Base-by-base conservation (phyloP, 768 basidiomycete genomes). In the Collybia mongolica region DNA sequence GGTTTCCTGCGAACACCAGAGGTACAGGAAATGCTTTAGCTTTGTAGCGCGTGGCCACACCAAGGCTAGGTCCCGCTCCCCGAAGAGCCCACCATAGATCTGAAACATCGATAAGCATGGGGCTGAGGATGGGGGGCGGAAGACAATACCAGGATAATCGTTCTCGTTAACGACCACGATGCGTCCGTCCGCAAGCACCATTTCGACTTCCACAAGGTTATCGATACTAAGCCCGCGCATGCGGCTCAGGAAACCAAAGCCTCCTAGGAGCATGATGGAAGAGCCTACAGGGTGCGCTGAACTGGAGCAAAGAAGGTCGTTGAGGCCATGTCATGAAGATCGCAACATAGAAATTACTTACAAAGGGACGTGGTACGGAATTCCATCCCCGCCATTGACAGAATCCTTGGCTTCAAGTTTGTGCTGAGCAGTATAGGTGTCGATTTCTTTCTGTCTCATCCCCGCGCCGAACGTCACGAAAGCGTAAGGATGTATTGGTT, bases 391-490 rank as follows among this genome's bases (percentile, higher is more conserved):
- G 48, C 65, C 68, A 8, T 81, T 83, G 2, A 71, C 64, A 20
- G 80, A 57, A 36, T 82, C 82, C 32, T 66, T 74, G 0, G 76
- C 87, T 57, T 81, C 80, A 39, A 93, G 67, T 28, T 82, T 85
- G 58, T 89, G 72, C 38, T 75, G 74, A 0, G 90, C 83, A 0
- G 86, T 90, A 63, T 76, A 90, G 12, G 76, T 75, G 60, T 96
- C 93, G 38, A 96, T 75, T 53, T 92, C 84, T 62, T 92, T 93
- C 65, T 94, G 91, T 23, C 81, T 73, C 73, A 84, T 84, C 2
- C 93, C 93, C 5, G 93, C 85, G 18, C 92, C 92, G 57, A 95
- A 91, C 0, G 92, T 89, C 8, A 94, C 84, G 63, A 82, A 93
- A 29, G 87, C 88, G 47, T 88, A 81, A 2, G 83, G 67, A 62